These are phyloP conservation scores for Diospyros kaki DNA, from an alignment of 148 eudicot species.

Conservation along the genomic window DNA sequence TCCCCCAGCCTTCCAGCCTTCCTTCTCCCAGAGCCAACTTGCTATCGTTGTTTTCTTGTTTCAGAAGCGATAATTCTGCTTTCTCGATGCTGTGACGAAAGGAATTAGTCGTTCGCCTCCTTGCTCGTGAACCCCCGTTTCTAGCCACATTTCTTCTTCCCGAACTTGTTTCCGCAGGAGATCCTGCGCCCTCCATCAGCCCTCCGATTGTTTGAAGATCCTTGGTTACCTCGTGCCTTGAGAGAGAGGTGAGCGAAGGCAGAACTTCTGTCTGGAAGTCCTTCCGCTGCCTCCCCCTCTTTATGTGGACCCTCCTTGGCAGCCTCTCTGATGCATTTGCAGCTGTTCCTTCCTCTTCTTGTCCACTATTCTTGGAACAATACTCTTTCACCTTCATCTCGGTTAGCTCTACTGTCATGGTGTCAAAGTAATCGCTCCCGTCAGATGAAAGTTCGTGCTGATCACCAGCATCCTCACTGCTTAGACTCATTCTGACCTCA, in stretches of 20 bases:
- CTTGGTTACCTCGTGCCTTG: constrained; percentile 38
- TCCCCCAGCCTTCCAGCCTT: no score
- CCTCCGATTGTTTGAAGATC: constrained; percentile 41
- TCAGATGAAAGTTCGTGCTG: background rate
- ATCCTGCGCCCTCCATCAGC: constrained; percentile 40
- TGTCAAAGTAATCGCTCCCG: constrained; percentile 32
- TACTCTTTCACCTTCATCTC: constrained; percentile 32
- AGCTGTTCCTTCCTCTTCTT: constrained; percentile 19
- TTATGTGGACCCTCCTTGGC: no score
- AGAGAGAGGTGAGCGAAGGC: constrained; percentile 38
- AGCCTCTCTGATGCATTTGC: constrained; percentile 16
- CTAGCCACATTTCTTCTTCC: constrained; percentile 21
- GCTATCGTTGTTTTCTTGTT: background rate
- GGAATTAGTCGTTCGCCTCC: constrained; percentile 4
- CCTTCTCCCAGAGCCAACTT: no score
- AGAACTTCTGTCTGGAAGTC: constrained; percentile 24
- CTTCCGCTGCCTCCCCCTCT: no score
- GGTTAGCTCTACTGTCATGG: constrained; percentile 34
- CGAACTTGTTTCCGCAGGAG: constrained; percentile 25
- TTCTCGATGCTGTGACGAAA: background rate
- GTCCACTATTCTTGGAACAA: constrained; percentile 1
- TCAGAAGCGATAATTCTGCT: background rate
- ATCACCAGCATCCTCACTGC: background rate
- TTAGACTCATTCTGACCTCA: background rate
- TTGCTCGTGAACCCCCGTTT: constrained; percentile 18